Base-by-base conservation (phyloP, 768 basidiomycete genomes). In the Gloeopeniophorella convolvens region DNA sequence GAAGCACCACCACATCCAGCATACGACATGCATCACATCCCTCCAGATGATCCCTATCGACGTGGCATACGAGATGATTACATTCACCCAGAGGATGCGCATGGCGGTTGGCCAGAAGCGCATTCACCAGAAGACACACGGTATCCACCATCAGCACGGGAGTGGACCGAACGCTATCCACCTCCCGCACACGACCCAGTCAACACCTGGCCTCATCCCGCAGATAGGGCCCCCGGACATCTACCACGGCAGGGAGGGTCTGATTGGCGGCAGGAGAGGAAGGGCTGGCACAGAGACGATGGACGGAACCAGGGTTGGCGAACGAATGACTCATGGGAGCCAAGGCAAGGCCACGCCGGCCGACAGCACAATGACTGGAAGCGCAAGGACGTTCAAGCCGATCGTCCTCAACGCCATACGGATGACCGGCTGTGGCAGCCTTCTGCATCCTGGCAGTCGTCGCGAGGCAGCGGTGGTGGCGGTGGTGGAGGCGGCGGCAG, bases 391-490 rank as follows among this genome's bases (percentile, higher is more conserved):
- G 6, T 47, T 41, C 57, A 56, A 48, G 60, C 61, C 16, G 66
- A 63, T 32, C 54, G 58, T 11, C 45, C 61, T 37, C 58, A 62
- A 26, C 58, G 62, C 43, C 48, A 58, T 12, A 32, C 62, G 16
- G 75, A 76, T 61, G 78, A 83, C 44, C 77, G 85, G 42, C 68
- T 79, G 50, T 87, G 85, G 85, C 83, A 85, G 57, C 84, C 85
- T 50, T 82, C 81, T 31, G 76, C 81, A 21, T 73, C 76, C 5
- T 87, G 85, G 85, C 75, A 81, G 51, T 63, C 76, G 43, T 72
- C 55, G 10, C 57, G 15, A 47, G 62, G 31, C n/a, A n/a, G n/a
- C n/a, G n/a, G n/a, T n/a, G n/a, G n/a, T n/a, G n/a, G n/a, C n/a
- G n/a, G n/a, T n/a, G n/a, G n/a, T n/a, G n/a, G n/a, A n/a, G n/a